Base-by-base conservation (phyloP, 352 stramenopile genomes). In the Globisporangium irregulare region DNA sequence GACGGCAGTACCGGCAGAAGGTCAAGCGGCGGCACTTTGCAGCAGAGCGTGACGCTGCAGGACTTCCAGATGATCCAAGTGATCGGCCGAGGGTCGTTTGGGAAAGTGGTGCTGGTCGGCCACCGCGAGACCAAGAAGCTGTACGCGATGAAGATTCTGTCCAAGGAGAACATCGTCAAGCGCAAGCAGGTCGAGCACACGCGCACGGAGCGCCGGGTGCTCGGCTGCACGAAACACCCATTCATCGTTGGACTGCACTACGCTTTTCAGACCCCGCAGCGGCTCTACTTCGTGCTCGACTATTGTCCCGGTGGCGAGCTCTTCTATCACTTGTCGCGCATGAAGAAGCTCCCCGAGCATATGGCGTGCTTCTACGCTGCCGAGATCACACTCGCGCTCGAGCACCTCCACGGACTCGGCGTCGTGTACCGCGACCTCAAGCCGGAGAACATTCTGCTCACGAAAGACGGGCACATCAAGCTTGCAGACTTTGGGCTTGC, bases 221-320 rank as follows among this genome's bases (percentile, higher is more conserved):
- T 97, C 9, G 84, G 87, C 1, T 87, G 91, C 48, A 91, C 90
- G 9, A 79, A 82, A 22, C 89, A 97, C 62, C 89, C 89, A 8
- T 97, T 96, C 64, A 97, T 97, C 54, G 91, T 97, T 0, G 88
- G 87, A 0, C 71, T 97, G 25, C 85, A 95, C 57, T 96, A 90
- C 64, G 88, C 90, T 1, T 96, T 97, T 61, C 88, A 97, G 69
- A 94, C 95, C 0, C 87, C 86, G 48, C 82, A 98, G 71, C 78
- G 84, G 60, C 79, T 99, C 1, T 99, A 98, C 66, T 99, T 99
- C 73, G 97, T 99, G 24, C 77, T 99, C 20, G 89, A 97, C 46
- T 97, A 96, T 59, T 96, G 88, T 57, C 86, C 90, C 6, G 90
- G 91, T 24, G 91, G 91, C 18, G 90, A 97, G 64, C 57, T 97